A percentile compares a stretch with the other conserved stretches of the same genome.
phyloP scores from a whole-genome alignment of 2,329 filamentous ascomycete genomes.

The Aspergillus aculeatinus region DNA sequence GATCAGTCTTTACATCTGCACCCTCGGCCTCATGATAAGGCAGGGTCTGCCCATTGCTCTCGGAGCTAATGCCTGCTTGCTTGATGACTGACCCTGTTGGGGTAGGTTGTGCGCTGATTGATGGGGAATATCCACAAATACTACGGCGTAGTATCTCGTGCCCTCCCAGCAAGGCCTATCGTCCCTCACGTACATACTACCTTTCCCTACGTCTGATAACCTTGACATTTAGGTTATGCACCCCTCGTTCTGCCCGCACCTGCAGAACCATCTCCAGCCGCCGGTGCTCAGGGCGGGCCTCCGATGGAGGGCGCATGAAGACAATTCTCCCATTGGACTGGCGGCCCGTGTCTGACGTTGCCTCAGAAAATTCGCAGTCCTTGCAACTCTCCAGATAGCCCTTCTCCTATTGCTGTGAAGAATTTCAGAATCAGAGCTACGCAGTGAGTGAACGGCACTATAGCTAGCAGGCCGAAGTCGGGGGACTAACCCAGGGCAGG shows the following conservation, averaged over 20 bases:
- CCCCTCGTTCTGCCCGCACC: neutral
- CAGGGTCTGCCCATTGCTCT: neutral
- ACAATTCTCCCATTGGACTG: too few species aligned
- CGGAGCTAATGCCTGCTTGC: neutral
- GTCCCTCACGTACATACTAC: neutral
- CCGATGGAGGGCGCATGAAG: neutral
- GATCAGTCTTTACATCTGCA: neutral
- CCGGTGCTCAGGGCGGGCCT: neutral
- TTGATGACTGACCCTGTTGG: neutral
- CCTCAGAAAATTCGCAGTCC: too few species aligned
- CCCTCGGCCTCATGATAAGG: neutral
- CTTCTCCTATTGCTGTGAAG: too few species aligned
- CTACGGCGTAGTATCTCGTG: neutral
- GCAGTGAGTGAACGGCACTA: neutral
- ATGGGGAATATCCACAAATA: neutral
- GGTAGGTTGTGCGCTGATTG: neutral
- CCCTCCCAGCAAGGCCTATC: neutral
- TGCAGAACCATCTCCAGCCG: neutral
- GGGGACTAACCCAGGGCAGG: neutral
- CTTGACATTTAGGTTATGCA: neutral
- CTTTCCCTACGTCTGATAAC: neutral
- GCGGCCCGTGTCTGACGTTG: too few species aligned
- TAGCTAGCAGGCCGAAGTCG: neutral
- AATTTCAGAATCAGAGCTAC: too few species aligned
- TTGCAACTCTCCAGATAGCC: too few species aligned